A percentile compares a stretch with the other conserved stretches of the same genome.
These are phyloP conservation scores for Crepidotus variabilis DNA, from an alignment of 768 basidiomycete species.

Conservation along the genomic window DNA sequence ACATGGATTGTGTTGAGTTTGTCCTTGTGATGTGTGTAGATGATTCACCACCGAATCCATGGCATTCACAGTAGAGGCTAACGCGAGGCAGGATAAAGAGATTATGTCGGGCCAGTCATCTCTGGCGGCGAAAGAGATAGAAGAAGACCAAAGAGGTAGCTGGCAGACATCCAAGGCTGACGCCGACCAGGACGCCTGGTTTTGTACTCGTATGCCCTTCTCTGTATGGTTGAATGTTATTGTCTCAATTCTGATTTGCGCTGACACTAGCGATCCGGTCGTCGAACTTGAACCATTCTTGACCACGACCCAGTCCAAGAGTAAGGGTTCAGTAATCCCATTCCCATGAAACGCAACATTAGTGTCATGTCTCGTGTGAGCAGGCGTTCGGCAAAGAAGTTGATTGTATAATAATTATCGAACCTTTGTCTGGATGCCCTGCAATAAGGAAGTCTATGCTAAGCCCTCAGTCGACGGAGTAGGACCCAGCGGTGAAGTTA, in stretches of 20 bases:
- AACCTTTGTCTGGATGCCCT: not conserved
- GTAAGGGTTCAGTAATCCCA: not conserved
- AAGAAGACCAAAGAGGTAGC: no score
- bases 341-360: not conserved
- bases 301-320: not conserved
- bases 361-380: not conserved
- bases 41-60: no score
- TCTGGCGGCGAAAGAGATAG: no score
- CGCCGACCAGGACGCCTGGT: not conserved
- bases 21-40: no score
- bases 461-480: constrained; percentile 15
- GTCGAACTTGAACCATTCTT: not conserved
- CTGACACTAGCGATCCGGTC: not conserved
- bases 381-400: constrained; percentile 13
- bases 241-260: not conserved
- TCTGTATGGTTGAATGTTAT: not conserved
- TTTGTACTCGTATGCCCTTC: not conserved
- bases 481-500: constrained; percentile 5
- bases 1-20: no score
- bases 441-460: constrained; percentile 9
- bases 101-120: no score
- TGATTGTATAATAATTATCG: constrained; percentile 14
- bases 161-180: not conserved
- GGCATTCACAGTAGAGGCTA: no score
- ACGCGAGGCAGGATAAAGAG: no score